phyloP scores from a whole-genome alignment of 2,329 filamentous ascomycete genomes.

The Venturia effusa region DNA sequence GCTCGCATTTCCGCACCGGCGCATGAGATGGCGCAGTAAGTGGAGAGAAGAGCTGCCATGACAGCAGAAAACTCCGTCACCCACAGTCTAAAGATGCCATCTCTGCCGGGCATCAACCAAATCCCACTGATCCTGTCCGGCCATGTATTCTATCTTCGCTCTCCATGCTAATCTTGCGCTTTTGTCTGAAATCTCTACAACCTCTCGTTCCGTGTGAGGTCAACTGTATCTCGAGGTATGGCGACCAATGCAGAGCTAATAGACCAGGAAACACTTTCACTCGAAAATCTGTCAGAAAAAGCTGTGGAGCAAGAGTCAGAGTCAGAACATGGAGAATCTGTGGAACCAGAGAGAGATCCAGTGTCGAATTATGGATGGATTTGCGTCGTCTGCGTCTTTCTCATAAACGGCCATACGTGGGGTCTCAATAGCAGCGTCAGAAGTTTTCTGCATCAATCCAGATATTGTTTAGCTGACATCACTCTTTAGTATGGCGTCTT shows the following conservation, averaged over 20 bases:
- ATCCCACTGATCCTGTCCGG: neutral
- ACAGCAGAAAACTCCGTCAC: constrained; percentile 1
- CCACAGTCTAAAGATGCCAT: neutral
- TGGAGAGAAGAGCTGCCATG: neutral
- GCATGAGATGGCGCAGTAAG: neutral
- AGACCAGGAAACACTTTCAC: neutral
- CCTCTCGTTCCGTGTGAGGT: neutral
- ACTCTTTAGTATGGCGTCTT: constrained; percentile 49
- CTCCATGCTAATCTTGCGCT: neutral
- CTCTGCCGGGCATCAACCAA: neutral
- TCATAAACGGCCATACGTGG: constrained; percentile 64
- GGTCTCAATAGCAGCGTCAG: constrained; percentile 48
- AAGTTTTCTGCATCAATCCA: neutral
- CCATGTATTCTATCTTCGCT: neutral
- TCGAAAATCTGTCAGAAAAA: neutral
- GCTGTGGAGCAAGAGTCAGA: neutral
- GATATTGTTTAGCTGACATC: constrained; percentile 15
- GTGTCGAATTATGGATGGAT: constrained; percentile 24
- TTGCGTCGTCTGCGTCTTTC: constrained; percentile 24
- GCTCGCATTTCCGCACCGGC: neutral
- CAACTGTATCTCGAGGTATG: neutral
- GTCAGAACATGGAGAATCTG: neutral
- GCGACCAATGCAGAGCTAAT: neutral
- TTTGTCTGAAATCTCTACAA: neutral
- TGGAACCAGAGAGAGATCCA: neutral